Percentiles rank a stretch among this genome's conserved stretches.
Conservation (phyloP, 768 basidiomycete genomes). For the Tulasnella sp. region DNA sequence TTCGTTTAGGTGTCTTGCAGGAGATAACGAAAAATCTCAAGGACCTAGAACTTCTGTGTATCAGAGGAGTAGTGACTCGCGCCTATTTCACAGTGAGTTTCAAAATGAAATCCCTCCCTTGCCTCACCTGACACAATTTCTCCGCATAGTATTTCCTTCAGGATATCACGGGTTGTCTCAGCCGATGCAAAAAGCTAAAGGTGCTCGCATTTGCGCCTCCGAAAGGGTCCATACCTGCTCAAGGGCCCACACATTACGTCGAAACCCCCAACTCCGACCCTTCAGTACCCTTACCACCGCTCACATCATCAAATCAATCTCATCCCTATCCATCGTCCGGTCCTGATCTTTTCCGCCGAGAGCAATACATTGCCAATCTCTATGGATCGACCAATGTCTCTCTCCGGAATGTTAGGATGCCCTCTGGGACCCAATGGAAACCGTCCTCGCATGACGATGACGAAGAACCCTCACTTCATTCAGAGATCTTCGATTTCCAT, state of each 20-base stretch:
- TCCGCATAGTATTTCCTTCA: conserved; percentile 11
- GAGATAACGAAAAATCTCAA: conserved; percentile 13
- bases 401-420: conserved; percentile 8
- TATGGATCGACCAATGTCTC: conserved; percentile 6
- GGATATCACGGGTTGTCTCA: conserved; percentile 10
- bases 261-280: conserved; percentile 5
- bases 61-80: conserved; percentile 4
- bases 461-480: not conserved
- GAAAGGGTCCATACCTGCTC: not conserved
- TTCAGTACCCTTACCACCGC: conserved; percentile 7
- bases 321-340: conserved; percentile 11
- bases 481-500: not conserved
- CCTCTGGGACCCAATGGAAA: conserved; percentile 9
- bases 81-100: conserved; percentile 13
- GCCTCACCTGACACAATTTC: not conserved
- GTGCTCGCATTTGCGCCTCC: conserved; percentile 3
- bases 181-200: conserved; percentile 7
- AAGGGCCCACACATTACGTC: not conserved
- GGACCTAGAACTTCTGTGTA: conserved; percentile 4
- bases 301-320: not conserved
- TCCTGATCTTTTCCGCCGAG: conserved; percentile 12
- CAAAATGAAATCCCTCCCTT: not conserved
- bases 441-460: too few species aligned
- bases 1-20: conserved; percentile 10
- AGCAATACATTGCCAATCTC: conserved; percentile 14